Base-by-base conservation (phyloP, 2,329 filamentous ascomycete species). In the Geosmithia morbida region DNA sequence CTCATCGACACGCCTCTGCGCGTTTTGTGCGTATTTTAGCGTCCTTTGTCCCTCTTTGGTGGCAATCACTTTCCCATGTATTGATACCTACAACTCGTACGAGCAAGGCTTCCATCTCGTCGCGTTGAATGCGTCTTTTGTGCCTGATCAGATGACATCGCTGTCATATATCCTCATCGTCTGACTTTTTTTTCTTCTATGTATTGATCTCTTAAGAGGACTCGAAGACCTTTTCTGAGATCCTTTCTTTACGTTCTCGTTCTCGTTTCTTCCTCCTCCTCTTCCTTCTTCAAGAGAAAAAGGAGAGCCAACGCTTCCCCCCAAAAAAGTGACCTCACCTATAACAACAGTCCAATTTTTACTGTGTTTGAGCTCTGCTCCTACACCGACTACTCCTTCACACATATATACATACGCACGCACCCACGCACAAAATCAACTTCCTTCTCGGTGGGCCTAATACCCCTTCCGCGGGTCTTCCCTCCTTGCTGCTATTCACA, bases 11-110 rank as follows among this genome's bases (percentile, higher is more conserved):
- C 33, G 33, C 33, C 33, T 18, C 40, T 61, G 58, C 57, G 60
- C 60, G 46, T 61, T 61, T 63, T 64, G 60, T 63, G 61, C 61
- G 54, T 56, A 51, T 61, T 62, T 57, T 57, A 55, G 41, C 41
- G 41, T 18, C 17, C 14, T 37, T 37, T 16, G 33, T 37, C 11
- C 33, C 54, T 50, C 51, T 51, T 52, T 48, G 45, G 48, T 43
- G 26, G 41, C 26, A 50, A 43, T 47, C 39, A 11, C 17, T 22
- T 42, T 18, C 14, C 17, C 10, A 11, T 19, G 33, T 37, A n/a
- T n/a, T n/a, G n/a, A n/a, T n/a, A 37, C 10, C 39, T 18, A 18
- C 41, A 22, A 42, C 22, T 26, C 22, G 22, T 26, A 26, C 22
- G 22, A 22, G 20, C 41, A 42, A 18, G 8, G 17, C 41, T 19